These are phyloP conservation scores for Candida loeiensis DNA, from an alignment of 805 yeast species.

Conservation along the genomic window DNA sequence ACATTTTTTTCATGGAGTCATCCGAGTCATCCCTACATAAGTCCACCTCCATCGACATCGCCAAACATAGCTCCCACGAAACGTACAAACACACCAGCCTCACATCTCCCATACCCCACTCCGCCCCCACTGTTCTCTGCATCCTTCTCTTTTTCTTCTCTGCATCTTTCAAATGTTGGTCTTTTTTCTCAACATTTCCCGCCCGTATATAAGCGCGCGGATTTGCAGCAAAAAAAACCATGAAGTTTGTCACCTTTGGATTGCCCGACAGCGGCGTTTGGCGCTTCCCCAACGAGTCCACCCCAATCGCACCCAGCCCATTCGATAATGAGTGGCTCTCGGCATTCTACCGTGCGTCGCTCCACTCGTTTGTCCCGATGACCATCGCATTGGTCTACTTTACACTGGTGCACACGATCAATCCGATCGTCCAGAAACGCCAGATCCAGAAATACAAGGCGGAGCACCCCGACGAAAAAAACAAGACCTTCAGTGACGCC, in stretches of 20 bases:
- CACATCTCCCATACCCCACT: no score
- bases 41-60: no score
- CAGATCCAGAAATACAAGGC: constrained; percentile 35
- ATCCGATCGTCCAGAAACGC: constrained; percentile 45
- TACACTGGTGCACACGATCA: constrained; percentile 51
- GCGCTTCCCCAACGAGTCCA: constrained; percentile 26
- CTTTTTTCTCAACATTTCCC: constrained; percentile 1
- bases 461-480: constrained; percentile 19
- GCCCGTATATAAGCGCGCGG: neutral
- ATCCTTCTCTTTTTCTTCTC: no score
- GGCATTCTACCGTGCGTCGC: constrained; percentile 35
- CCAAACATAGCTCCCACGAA: no score
- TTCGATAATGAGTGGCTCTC: constrained; percentile 29
- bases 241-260: constrained; percentile 28
- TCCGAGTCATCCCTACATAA: no score
- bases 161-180: no score
- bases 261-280: constrained; percentile 32
- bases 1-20: no score
- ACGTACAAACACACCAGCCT: no score
- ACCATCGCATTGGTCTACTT: constrained; percentile 58
- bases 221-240: constrained; percentile 1
- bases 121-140: no score
- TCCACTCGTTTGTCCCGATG: constrained; percentile 53
- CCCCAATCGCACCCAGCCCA: constrained; percentile 34
- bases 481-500: constrained; percentile 15